Evolutionary conservation across 1,284 basidiomycete genomes (phyloP).

Genomic region (Malassezia vespertilionis): DNA sequence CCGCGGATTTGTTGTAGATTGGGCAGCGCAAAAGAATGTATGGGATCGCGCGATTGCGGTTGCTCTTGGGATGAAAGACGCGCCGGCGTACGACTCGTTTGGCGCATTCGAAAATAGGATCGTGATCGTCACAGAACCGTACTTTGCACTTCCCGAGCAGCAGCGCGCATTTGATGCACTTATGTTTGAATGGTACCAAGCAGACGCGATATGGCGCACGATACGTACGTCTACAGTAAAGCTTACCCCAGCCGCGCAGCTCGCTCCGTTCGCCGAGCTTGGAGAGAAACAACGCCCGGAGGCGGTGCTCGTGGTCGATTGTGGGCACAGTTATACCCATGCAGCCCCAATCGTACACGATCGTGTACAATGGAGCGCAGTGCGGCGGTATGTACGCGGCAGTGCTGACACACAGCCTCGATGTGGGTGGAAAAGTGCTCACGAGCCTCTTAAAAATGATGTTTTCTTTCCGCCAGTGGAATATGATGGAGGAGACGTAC

Average conservation of each 20-base stretch:
- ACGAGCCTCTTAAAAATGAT: slow-evolving; percentile 90
- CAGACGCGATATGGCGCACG: slow-evolving; percentile 62
- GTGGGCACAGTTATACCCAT: slow-evolving; percentile 85
- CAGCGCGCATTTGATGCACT: slow-evolving; percentile 86
- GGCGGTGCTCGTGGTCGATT: slow-evolving; percentile 71
- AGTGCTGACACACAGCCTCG: slow-evolving; percentile 56
- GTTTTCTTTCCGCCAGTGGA: slow-evolving; percentile 87
- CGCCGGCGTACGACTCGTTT: slow-evolving; percentile 9
- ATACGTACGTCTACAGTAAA: slow-evolving; percentile 15
- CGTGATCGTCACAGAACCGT: slow-evolving; percentile 72
- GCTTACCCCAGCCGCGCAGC: slow-evolving; percentile 8
- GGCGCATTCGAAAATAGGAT: slow-evolving; percentile 15
- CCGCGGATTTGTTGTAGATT: slow-evolving; percentile 38
- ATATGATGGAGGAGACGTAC: slow-evolving; percentile 91
- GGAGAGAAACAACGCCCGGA: slow-evolving; percentile 53
- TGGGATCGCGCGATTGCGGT: slow-evolving; percentile 30
- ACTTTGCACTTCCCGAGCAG: slow-evolving; percentile 80
- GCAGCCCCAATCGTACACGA: slow-evolving; percentile 71
- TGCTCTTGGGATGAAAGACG: not conserved
- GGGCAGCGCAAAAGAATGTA: slow-evolving; percentile 38
- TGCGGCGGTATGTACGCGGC: slow-evolving; percentile 57
- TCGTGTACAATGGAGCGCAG: slow-evolving; percentile 64
- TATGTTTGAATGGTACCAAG: slow-evolving; percentile 91
- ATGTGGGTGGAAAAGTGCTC: slow-evolving; percentile 82
- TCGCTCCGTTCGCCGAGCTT: not conserved